These are phyloP conservation scores for Filobasidium uniguttulatum DNA, from an alignment of 1,284 basidiomycete species.

Conservation along the genomic window DNA sequence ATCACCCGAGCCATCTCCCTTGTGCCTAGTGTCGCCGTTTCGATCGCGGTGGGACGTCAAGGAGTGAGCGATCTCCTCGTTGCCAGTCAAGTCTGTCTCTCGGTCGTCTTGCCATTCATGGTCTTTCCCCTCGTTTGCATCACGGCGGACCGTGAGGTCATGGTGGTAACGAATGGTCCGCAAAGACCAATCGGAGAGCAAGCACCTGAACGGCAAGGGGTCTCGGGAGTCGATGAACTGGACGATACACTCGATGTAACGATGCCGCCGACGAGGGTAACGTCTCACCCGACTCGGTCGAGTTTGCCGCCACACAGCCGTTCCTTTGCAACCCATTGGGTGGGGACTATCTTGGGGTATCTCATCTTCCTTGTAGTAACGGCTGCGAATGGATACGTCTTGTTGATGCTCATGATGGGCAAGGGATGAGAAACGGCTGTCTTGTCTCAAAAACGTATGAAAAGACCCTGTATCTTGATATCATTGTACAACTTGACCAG, in stretches of 20 bases:
- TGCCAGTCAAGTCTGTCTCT: slow-evolving; percentile 73
- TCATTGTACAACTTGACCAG: no score
- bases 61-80: slow-evolving; percentile 76
- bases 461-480: no score
- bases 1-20: slow-evolving; percentile 73
- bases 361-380: slow-evolving; percentile 52
- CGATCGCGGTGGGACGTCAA: slow-evolving; percentile 53
- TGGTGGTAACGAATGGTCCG: slow-evolving; percentile 43
- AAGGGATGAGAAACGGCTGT: slow-evolving; percentile 3
- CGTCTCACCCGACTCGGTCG: slow-evolving; percentile 9
- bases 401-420: slow-evolving; percentile 31
- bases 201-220: not conserved
- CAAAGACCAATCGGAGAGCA: slow-evolving; percentile 13
- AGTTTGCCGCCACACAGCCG: slow-evolving; percentile 11
- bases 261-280: not conserved
- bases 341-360: slow-evolving; percentile 46
- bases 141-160: slow-evolving; percentile 54
- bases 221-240: not conserved
- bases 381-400: slow-evolving; percentile 46
- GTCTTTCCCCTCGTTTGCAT: slow-evolving; percentile 64
- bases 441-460: no score
- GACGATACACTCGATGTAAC: not conserved
- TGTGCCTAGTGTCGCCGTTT: slow-evolving; percentile 72
- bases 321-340: slow-evolving; percentile 47
- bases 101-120: slow-evolving; percentile 77